Evolutionary conservation across 1,284 basidiomycete species (phyloP), one percentile per base, ranked within the genome.

Genomic region (Austroboletus sp.): DNA sequence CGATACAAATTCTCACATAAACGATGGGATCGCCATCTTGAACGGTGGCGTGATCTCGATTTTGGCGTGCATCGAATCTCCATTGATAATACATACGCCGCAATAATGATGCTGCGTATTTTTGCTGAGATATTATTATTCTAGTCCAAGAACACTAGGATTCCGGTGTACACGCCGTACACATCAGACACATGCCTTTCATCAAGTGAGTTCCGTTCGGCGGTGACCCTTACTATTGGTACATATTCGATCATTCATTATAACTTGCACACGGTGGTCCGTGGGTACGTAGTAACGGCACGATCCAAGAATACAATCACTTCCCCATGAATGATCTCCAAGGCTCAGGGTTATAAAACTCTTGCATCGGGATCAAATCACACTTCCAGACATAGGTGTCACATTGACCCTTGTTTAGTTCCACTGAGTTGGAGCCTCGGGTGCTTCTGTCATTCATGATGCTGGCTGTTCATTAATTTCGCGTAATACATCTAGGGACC

Each of bases 51-150:
- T 89, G 6, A 66, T 90, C 42, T 74, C 79, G 11, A 70, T 89
- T 26, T 56, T 89, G 54, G 91, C 87, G 15, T 90, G 86, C 65
- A 79, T 88, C 52, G 84, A 83, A 16, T 83, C 81, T 48, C 81
- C 82, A 21, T 21, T 21, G 19, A 21, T 21, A 13, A 81, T 85
- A 59, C 48, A 77, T 37, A 21, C 29, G 13, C 26, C 29, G 13
- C 26, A 37, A 34, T 34, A 29, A 39, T 21, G 26, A 13, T 31
- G 15, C 11, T 44, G 38, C 45, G 29, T 19, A 35, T n/a, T 6
- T 6, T 5, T 39, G 6, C 23, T 21, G 23, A 38, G 25, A 53
- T 9, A 1, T 0, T n/a, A 43, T 8, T 33, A 38, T 4, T 31
- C 16, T 45, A 82, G 80, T 75, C 81, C 4, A 67, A 70, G 50